A percentile compares a stretch with the other conserved stretches of the same genome.
Evolutionary conservation across 106 monocot species (phyloP).

Genomic region (Apostasia ramifera): DNA sequence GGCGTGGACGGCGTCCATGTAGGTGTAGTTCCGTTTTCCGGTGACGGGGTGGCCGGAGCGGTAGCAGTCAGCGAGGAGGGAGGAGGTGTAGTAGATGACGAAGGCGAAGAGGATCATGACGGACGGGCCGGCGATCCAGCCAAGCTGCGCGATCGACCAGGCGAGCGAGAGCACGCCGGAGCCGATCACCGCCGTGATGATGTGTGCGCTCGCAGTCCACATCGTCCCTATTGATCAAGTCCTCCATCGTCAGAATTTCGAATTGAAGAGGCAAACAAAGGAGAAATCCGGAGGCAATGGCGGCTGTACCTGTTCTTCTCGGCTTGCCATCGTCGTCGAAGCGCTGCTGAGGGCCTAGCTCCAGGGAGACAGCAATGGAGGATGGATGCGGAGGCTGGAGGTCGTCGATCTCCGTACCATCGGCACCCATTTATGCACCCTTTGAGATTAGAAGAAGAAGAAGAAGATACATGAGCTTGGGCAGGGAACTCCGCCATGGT

Average conservation of each 20-base stretch:
- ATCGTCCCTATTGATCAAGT: conserved; percentile 26
- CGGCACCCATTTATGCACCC: neutral
- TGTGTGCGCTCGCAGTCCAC: conserved; percentile 66
- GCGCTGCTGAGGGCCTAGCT: conserved; percentile 5
- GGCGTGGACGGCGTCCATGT: conserved; percentile 37
- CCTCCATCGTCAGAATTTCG: neutral
- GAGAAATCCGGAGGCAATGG: neutral
- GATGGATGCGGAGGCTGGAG: neutral
- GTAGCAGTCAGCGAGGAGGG: conserved; percentile 34
- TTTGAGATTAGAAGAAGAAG: neutral
- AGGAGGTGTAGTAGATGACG: conserved; percentile 30
- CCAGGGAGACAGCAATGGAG: conserved; percentile 6
- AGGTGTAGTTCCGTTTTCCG: conserved; percentile 44
- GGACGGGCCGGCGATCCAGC: conserved; percentile 52
- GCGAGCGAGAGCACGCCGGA: conserved; percentile 57
- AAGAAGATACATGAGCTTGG: neutral
- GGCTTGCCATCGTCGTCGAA: conserved; percentile 43
- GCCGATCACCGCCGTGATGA: conserved; percentile 64
- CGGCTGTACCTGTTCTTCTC: conserved; percentile 26
- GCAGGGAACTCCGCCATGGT: neutral
- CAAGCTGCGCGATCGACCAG: conserved; percentile 58
- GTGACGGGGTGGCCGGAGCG: conserved; percentile 23
- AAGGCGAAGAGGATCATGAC: conserved; percentile 44
- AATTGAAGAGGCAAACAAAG: neutral
- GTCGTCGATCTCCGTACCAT: neutral